phyloP scores from a whole-genome alignment of 2,329 filamentous ascomycete genomes.

The Thielaviopsis punctulata region DNA sequence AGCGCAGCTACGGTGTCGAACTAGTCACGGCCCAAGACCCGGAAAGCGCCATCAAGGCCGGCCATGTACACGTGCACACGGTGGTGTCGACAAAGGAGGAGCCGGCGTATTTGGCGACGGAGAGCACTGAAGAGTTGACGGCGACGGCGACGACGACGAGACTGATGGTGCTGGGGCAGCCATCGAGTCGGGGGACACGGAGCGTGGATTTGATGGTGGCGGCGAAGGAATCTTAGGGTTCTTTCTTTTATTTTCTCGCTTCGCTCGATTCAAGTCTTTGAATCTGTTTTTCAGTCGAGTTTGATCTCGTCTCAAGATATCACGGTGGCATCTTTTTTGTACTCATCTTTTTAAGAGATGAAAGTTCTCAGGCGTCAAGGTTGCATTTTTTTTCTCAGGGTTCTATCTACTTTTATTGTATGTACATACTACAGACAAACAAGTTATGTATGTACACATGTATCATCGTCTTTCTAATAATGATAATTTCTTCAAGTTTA shows the following conservation, averaged over 20 bases:
- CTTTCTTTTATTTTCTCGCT: background rate
- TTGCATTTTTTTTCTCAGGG: no score
- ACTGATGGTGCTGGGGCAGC: background rate
- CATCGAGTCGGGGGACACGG: background rate
- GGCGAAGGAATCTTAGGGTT: background rate
- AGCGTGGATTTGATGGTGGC: slow-evolving; percentile 1
- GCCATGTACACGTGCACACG: slow-evolving; percentile 5
- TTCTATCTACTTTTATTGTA: no score
- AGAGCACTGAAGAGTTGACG: slow-evolving; percentile 8
- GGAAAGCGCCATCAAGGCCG: background rate
- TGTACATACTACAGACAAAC: no score
- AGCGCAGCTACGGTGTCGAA: background rate
- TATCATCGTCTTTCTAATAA: no score
- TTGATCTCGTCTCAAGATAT: background rate
- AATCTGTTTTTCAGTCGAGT: background rate
- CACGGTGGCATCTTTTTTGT: no score
- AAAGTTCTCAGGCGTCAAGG: no score
- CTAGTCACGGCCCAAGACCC: no score
- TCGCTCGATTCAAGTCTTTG: background rate
- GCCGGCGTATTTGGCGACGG: background rate
- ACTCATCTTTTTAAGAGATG: no score
- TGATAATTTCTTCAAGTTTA: no score
- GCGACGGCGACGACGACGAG: no score
- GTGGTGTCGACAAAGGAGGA: slow-evolving; percentile 5
- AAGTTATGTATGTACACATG: no score